phyloP scores from a whole-genome alignment of 2,329 filamentous ascomycete species.

The Talaromyces rugulosus region DNA sequence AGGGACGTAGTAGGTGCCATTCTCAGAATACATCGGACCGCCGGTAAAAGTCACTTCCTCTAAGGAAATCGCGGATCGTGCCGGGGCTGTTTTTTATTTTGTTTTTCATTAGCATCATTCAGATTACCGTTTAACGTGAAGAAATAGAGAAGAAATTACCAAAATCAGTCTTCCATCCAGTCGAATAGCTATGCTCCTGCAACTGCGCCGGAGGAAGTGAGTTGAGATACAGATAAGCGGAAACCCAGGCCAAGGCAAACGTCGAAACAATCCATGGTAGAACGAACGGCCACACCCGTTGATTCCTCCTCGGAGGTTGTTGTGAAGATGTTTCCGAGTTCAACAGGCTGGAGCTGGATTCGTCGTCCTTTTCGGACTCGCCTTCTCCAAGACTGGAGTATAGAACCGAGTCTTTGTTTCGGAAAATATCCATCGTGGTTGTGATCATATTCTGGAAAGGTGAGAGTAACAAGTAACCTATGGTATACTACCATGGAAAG shows the following conservation, averaged over 20 bases:
- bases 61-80: not conserved
- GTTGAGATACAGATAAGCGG: not conserved
- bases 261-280: constrained; percentile 1
- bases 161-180: constrained; percentile 6
- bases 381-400: constrained; percentile 1
- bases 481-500: not conserved
- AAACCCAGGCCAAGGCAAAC: not conserved
- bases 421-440: not conserved
- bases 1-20: constrained; percentile 2
- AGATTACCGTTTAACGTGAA: no score
- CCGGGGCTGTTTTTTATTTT: not conserved
- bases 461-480: no score
- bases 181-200: constrained; percentile 1
- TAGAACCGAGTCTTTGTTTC: not conserved
- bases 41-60: constrained; percentile 4
- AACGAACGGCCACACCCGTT: not conserved
- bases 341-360: not conserved
- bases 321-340: not conserved
- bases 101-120: no score
- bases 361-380: constrained; percentile 4
- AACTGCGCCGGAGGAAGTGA: not conserved
- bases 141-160: not conserved
- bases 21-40: constrained; percentile 2
- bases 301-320: no score
- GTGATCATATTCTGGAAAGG: not conserved